Evolutionary conservation across 2,329 filamentous ascomycete species (phyloP), one percentile per base, ranked within the genome.

Genomic region (Leptographium flavum): DNA sequence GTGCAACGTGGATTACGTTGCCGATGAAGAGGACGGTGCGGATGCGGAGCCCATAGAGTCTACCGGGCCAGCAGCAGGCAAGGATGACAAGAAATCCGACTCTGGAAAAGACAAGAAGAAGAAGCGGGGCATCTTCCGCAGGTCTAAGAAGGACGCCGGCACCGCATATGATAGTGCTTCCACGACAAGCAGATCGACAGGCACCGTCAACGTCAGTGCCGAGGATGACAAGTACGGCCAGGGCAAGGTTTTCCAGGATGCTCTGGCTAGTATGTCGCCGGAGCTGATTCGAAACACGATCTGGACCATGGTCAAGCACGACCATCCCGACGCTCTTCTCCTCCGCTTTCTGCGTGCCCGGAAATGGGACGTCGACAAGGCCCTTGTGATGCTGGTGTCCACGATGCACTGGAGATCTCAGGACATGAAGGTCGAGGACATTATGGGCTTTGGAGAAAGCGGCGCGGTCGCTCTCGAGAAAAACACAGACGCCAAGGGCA

Each of bases 321-420:
- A 98, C 58, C 79, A 96, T 58, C 92, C 92, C 0, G 92, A 98
- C 63, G 83, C 81, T 3, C 68, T 93, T 17, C 66, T 90, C 15
- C 66, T 94, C 47, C 79, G 87, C 36, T 94, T 94, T 62, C 68
- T 94, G 46, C 73, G 87, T 43, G 87, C 87, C n/a, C 74, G 87
- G 39, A 94, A 94, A 64, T 98, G 92, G 92, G 87, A 98, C 58
- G 79, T 94, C 17, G 82, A 94, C 43, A 87, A 87, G 59, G 92
- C 92, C 4, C 71, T 96, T 23, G 74, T 94, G 53, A 98, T 98
- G 92, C 67, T 95, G 61, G 74, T 98, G 37, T 87, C 87, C 3
- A 94, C 92, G 1, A 85, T 96, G 75, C 83, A 86, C 60, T 98
- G 92, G 92, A 79, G 92, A 52, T 66, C 79, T 46, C 70, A 74